These are phyloP conservation scores for Aspergillus awamori DNA, from an alignment of 2,329 filamentous ascomycete genomes.

Conservation along the genomic window DNA sequence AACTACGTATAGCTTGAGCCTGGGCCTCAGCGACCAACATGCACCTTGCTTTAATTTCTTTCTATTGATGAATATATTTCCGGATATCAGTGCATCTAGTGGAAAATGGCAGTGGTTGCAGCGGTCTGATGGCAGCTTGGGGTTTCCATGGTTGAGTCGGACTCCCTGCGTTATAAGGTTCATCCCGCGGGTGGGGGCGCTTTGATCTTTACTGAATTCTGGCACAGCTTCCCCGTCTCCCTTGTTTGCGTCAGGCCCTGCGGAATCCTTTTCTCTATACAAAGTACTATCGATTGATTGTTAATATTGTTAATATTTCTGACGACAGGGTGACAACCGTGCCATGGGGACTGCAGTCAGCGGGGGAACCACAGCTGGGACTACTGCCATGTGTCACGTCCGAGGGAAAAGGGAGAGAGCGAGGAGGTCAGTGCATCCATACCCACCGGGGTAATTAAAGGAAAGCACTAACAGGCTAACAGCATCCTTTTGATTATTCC, in stretches of 20 bases:
- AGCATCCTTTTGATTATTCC: neutral
- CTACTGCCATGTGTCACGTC: neutral
- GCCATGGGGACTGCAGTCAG: neutral
- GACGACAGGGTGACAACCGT: neutral
- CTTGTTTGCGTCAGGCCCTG: neutral
- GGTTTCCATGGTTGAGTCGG: constrained; percentile 1
- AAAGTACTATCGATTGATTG: neutral
- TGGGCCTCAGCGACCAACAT: neutral
- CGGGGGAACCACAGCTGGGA: neutral
- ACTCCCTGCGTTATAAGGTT: constrained; percentile 9
- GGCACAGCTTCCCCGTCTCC: neutral
- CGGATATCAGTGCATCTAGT: neutral
- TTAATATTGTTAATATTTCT: neutral
- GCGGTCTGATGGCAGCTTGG: neutral
- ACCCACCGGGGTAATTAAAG: neutral
- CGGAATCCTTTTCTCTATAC: neutral
- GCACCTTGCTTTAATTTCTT: neutral
- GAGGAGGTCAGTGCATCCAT: neutral
- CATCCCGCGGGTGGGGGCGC: constrained; percentile 11
- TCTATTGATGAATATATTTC: neutral
- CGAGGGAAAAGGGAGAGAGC: neutral
- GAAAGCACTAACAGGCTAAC: neutral
- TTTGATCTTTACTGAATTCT: neutral
- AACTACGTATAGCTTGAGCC: too few species aligned
- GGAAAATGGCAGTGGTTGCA: neutral